Evolutionary conservation across 2,329 filamentous ascomycete genomes (phyloP).

Genomic region (Fusarium sp.): DNA sequence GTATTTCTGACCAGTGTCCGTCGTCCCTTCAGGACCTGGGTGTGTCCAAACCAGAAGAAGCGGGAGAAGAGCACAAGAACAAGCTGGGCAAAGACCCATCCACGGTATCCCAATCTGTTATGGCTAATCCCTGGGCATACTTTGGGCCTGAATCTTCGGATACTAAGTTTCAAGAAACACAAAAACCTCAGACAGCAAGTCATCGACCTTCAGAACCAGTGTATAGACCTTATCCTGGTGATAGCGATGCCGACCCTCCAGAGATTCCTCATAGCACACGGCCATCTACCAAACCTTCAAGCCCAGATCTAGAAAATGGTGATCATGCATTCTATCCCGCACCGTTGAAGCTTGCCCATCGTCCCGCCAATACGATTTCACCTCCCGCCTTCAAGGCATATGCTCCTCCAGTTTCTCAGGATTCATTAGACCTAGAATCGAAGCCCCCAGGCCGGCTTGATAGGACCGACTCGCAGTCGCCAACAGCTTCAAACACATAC

Average conservation of each 20-base stretch:
- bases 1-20: conserved; percentile 48
- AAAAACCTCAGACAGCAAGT: conserved; percentile 8
- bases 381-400: conserved; percentile 48
- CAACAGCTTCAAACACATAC: conserved; percentile 43
- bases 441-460: conserved; percentile 20
- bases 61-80: conserved; percentile 10
- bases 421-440: conserved; percentile 14
- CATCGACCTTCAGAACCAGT: conserved; percentile 22
- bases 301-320: conserved; percentile 18
- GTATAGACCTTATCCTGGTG: conserved; percentile 36
- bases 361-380: conserved; percentile 39
- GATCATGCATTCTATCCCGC: conserved; percentile 42
- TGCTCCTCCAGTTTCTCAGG: conserved; percentile 40
- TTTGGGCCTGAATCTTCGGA: conserved; percentile 44
- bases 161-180: neutral
- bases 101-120: conserved; percentile 3
- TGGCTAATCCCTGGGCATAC: conserved; percentile 53
- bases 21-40: conserved; percentile 46
- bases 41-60: conserved; percentile 1
- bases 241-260: conserved; percentile 16
- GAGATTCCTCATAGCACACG: conserved; percentile 33
- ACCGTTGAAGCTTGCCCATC: conserved; percentile 46
- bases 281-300: conserved; percentile 23
- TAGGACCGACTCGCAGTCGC: conserved; percentile 40
- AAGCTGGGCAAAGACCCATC: conserved; percentile 14